phyloP scores from a whole-genome alignment of 83 land plant species.

The Thuja plicata region DNA sequence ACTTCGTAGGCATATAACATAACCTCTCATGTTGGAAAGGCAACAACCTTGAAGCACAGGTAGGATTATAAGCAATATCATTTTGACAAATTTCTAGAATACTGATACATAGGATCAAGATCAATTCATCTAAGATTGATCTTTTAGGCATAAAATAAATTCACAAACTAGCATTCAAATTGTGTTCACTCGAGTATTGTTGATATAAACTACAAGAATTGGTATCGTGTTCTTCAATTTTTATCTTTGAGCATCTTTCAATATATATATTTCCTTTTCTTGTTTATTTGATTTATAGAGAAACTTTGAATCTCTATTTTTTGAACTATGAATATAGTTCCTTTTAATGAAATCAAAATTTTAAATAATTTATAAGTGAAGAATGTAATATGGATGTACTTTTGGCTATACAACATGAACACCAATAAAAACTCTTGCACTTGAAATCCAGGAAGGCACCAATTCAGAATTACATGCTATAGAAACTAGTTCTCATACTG shows the following conservation, averaged over 20 bases:
- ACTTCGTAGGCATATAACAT: no score
- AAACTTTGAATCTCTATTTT: neutral
- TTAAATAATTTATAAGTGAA: neutral
- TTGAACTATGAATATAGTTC: neutral
- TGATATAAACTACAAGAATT: no score
- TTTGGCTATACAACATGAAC: neutral
- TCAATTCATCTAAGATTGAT: no score
- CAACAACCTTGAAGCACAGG: no score
- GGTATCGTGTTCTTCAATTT: no score
- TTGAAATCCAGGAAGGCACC: constrained; percentile 58
- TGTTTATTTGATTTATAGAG: neutral
- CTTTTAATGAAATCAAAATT: neutral
- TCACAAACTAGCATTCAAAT: no score
- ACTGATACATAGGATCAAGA: no score
- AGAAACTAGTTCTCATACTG: constrained; percentile 94
- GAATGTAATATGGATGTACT: neutral
- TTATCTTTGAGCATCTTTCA: neutral
- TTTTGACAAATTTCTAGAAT: no score
- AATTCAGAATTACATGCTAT: constrained; percentile 51
- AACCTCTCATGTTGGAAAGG: no score
- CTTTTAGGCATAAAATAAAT: no score
- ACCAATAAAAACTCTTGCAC: neutral
- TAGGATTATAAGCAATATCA: no score
- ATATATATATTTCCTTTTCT: neutral
- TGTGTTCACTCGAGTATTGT: no score